A percentile compares a stretch with the other conserved stretches of the same genome.
Evolutionary conservation across 2,329 filamentous ascomycete species (phyloP).

Genomic region (Xylaria sp.): DNA sequence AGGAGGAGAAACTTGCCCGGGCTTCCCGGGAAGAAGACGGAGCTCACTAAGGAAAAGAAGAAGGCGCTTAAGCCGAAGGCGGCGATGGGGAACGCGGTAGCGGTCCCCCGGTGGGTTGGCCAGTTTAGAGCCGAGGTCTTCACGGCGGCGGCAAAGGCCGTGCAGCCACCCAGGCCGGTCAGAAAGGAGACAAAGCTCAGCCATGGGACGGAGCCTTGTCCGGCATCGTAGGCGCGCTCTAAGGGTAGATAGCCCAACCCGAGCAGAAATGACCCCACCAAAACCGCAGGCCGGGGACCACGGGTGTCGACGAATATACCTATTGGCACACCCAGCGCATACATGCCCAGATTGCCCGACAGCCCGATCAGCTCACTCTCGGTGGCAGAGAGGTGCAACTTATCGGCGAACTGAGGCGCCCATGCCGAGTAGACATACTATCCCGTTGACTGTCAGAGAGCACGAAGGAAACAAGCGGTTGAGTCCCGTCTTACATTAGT

Average conservation of each 20-base stretch:
- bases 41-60: conserved; percentile 88
- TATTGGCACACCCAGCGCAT: conserved; percentile 86
- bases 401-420: conserved; percentile 93
- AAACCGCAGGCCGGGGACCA: conserved; percentile 81
- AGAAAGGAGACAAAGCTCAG: conserved; percentile 88
- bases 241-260: conserved; percentile 87
- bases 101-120: conserved; percentile 89
- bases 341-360: conserved; percentile 93
- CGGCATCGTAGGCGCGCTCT: conserved; percentile 79
- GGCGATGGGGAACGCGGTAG: conserved; percentile 91
- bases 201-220: conserved; percentile 65
- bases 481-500: conserved; percentile 76
- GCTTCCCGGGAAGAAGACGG: conserved; percentile 82
- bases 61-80: conserved; percentile 96
- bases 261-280: conserved; percentile 78
- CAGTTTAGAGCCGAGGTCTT: conserved; percentile 92
- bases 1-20: conserved; percentile 84
- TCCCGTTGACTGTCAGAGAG: conserved; percentile 33
- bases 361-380: conserved; percentile 90
- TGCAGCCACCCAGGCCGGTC: conserved; percentile 88
- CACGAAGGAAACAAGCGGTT: conserved; percentile 7
- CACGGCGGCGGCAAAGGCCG: conserved; percentile 88
- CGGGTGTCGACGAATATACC: conserved; percentile 87
- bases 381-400: conserved; percentile 87
- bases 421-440: conserved; percentile 99